Conservation (phyloP, 2,329 filamentous ascomycete genomes). For the Leptodontidium sp. region DNA sequence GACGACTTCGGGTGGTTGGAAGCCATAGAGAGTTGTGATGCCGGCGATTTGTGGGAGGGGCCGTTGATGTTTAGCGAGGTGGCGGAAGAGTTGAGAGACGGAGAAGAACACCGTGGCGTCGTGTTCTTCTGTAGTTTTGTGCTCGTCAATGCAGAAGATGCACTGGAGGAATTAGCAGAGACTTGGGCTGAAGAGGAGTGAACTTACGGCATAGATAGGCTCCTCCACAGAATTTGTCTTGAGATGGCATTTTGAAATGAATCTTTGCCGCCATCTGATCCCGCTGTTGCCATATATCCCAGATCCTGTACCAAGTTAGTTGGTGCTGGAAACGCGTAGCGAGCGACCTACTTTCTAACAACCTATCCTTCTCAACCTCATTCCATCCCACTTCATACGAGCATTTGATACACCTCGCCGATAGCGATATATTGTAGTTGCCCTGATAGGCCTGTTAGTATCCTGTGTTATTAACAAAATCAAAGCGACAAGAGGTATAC, state of each 20-base stretch:
- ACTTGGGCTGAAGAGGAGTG: neutral
- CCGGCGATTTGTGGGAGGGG: slow-evolving; percentile 43
- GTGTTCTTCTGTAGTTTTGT: slow-evolving; percentile 45
- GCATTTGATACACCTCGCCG: slow-evolving; percentile 44
- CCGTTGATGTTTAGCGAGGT: slow-evolving; percentile 43
- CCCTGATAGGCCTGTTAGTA: slow-evolving; percentile 39
- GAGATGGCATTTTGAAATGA: slow-evolving; percentile 46
- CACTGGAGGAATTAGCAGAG: slow-evolving; percentile 35
- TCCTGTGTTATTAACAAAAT: slow-evolving; percentile 22
- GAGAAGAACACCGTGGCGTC: slow-evolving; percentile 48
- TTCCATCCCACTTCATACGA: slow-evolving; percentile 45
- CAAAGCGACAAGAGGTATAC: slow-evolving; percentile 19
- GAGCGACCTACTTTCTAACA: slow-evolving; percentile 37
- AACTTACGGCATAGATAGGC: slow-evolving; percentile 44
- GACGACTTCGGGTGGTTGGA: slow-evolving; percentile 35
- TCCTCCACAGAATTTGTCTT: slow-evolving; percentile 41
- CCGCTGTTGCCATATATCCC: slow-evolving; percentile 45
- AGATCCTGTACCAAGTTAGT: slow-evolving; percentile 29
- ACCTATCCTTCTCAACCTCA: slow-evolving; percentile 44
- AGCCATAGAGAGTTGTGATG: slow-evolving; percentile 42
- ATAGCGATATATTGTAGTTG: slow-evolving; percentile 42
- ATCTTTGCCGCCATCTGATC: slow-evolving; percentile 44
- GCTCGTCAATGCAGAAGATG: slow-evolving; percentile 45
- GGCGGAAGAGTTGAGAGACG: slow-evolving; percentile 42
- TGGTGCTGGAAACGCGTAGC: neutral